Conservation (phyloP, 106 monocot genomes). For the Dendrobium huoshanense region DNA sequence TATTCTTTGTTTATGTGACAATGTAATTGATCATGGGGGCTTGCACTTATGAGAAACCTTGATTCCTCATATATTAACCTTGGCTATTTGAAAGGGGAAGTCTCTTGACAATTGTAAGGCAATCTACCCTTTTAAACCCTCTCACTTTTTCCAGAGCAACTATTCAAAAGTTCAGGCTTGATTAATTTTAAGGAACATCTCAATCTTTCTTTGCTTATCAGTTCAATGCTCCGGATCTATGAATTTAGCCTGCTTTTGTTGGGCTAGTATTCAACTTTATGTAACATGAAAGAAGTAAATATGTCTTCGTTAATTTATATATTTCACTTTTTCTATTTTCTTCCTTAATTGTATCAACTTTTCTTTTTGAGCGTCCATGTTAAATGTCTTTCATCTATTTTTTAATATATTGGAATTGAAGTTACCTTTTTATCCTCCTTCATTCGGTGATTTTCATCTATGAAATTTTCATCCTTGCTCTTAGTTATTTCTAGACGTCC, state of each 20-base stretch:
- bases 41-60: too few species aligned
- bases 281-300: neutral
- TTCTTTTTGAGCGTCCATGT: neutral
- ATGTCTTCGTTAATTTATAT: neutral
- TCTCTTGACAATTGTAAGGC: too few species aligned
- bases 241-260: neutral
- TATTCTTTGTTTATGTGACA: too few species aligned
- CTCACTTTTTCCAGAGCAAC: too few species aligned
- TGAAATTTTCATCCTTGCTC: neutral
- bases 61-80: too few species aligned
- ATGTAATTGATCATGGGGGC: too few species aligned
- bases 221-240: neutral
- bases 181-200: neutral
- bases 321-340: neutral
- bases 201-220: conserved; percentile 2
- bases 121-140: too few species aligned
- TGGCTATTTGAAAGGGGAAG: too few species aligned
- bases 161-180: neutral
- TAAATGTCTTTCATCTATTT: neutral
- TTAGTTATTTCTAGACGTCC: neutral
- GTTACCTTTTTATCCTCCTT: neutral
- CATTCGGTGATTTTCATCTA: neutral
- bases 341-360: neutral
- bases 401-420: neutral
- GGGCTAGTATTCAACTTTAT: neutral